phyloP scores from a whole-genome alignment of 2,329 filamentous ascomycete genomes.

The Bertia moriformis region DNA sequence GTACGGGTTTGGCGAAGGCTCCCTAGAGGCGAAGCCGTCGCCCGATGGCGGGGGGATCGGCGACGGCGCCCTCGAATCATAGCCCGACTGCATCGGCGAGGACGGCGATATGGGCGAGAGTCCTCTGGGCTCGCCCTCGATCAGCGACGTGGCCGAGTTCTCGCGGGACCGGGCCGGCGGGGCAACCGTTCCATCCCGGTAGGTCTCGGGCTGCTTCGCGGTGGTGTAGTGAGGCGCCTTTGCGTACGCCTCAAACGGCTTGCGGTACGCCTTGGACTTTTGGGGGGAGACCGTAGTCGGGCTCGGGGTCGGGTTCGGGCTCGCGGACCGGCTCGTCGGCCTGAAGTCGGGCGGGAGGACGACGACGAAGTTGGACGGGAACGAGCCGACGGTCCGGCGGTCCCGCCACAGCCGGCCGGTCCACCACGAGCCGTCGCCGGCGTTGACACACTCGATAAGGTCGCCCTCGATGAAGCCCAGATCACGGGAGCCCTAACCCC shows the following conservation, averaged over 20 bases:
- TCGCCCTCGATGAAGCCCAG: conserved; percentile 95
- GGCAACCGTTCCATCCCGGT: too few species aligned
- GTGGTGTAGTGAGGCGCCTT: conserved; percentile 54
- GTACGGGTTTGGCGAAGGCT: too few species aligned
- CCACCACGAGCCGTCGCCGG: conserved; percentile 97
- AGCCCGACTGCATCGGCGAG: too few species aligned
- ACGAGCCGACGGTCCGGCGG: conserved; percentile 77
- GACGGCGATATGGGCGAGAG: conserved; percentile 14
- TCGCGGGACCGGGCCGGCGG: too few species aligned
- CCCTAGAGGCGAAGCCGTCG: too few species aligned
- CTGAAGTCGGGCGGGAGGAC: conserved; percentile 74
- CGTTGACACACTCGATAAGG: conserved; percentile 93
- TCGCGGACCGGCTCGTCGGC: conserved; percentile 50
- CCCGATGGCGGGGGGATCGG: too few species aligned
- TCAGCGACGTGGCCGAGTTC: too few species aligned
- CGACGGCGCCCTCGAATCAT: too few species aligned
- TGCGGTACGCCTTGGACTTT: conserved; percentile 48
- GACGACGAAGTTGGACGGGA: conserved; percentile 95
- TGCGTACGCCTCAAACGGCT: conserved; percentile 53
- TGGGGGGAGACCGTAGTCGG: conserved; percentile 39
- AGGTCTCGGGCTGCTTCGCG: conserved; percentile 43
- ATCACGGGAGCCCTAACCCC: conserved; percentile 56
- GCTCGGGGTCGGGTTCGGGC: conserved; percentile 39
- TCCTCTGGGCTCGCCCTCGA: too few species aligned
- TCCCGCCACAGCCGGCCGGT: conserved; percentile 83